Conservation (phyloP, 768 basidiomycete species). For the Lentinula boryana region DNA sequence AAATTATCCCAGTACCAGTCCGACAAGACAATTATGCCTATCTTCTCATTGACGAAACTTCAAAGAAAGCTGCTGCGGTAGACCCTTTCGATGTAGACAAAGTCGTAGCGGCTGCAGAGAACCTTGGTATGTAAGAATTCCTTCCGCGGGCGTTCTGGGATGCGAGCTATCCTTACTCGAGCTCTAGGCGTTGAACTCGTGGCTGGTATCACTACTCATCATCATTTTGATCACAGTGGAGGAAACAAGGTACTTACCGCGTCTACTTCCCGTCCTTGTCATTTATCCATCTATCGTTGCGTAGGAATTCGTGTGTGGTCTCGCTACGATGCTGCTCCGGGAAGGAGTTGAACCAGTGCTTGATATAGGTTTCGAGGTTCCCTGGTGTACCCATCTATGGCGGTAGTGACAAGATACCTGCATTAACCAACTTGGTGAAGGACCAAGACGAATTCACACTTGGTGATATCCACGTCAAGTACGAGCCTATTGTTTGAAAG, state of each 20-base stretch:
- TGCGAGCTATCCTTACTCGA: background rate
- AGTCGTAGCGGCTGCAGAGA: conserved; percentile 56
- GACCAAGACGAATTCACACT: conserved; percentile 78
- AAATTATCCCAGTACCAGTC: conserved; percentile 73
- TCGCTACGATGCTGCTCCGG: background rate
- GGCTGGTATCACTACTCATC: conserved; percentile 84
- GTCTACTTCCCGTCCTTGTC: background rate
- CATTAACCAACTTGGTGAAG: conserved; percentile 67
- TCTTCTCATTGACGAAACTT: conserved; percentile 64
- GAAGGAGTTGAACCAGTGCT: background rate
- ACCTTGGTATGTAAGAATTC: conserved; percentile 27
- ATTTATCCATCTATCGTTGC: conserved; percentile 1
- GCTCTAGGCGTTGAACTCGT: conserved; percentile 48
- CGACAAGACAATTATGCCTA: conserved; percentile 84
- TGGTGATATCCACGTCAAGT: conserved; percentile 63
- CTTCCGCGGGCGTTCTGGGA: background rate
- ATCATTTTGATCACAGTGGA: conserved; percentile 74
- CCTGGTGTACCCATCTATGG: conserved; percentile 65
- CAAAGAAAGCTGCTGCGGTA: conserved; percentile 68
- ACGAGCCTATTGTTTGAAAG: conserved; percentile 7
- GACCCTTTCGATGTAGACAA: conserved; percentile 77
- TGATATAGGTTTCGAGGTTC: conserved; percentile 32
- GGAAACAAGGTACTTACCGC: conserved; percentile 4
- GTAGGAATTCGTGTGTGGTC: conserved; percentile 46
- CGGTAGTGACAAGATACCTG: conserved; percentile 66